Evolutionary conservation across 768 basidiomycete genomes (phyloP).

Genomic region (Psilocybe azurescens): DNA sequence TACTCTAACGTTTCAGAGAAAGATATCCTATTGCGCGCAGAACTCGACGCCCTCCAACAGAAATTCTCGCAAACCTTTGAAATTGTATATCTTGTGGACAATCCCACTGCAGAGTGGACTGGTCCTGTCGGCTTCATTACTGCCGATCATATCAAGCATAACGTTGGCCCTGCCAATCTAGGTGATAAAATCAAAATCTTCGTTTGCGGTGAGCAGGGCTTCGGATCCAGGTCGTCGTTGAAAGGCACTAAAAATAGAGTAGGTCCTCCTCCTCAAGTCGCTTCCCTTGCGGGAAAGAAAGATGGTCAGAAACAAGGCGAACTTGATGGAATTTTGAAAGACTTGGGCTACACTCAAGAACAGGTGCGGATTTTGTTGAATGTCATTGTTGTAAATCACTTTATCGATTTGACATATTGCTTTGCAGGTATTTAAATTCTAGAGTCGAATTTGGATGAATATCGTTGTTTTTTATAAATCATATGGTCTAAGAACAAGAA

Average conservation of each 20-base stretch:
- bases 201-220: constrained; percentile 69
- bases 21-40: constrained; percentile 84
- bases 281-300: constrained; percentile 86
- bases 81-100: constrained; percentile 85
- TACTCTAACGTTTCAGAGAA: constrained; percentile 90
- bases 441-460: background rate
- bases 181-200: constrained; percentile 84
- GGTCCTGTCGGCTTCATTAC: constrained; percentile 79
- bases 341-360: constrained; percentile 79
- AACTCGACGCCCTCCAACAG: constrained; percentile 71
- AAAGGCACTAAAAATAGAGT: background rate
- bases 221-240: background rate
- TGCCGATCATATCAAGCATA: constrained; percentile 68
- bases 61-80: constrained; percentile 72
- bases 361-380: constrained; percentile 55
- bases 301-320: constrained; percentile 83
- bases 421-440: background rate
- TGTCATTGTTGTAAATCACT: background rate
- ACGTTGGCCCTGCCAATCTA: constrained; percentile 63
- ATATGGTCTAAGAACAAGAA: background rate
- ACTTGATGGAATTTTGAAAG: constrained; percentile 76
- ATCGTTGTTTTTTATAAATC: background rate
- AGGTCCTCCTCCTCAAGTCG: constrained; percentile 88
- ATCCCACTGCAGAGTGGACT: constrained; percentile 58
- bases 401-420: background rate